A percentile compares a stretch with the other conserved stretches of the same genome.
These are phyloP conservation scores for Argentina anserina DNA, from an alignment of 306 rosid genomes.

Conservation along the genomic window DNA sequence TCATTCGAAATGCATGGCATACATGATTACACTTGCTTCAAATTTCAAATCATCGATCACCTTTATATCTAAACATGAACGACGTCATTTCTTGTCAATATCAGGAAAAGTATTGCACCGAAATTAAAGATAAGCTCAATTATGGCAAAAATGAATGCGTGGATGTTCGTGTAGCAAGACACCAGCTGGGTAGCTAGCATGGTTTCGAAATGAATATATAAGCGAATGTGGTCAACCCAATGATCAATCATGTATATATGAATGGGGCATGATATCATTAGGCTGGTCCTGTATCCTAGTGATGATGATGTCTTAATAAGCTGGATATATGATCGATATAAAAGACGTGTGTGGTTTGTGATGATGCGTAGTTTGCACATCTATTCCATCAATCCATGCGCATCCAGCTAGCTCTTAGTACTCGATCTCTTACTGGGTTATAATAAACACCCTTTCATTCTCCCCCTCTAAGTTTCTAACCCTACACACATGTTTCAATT, in stretches of 20 bases:
- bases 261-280: not conserved
- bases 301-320: slow-evolving; percentile 9
- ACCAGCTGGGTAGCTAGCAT: not conserved
- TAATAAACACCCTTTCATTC: not conserved
- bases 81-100: not conserved
- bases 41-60: not conserved
- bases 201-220: not conserved
- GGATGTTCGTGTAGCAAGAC: not conserved
- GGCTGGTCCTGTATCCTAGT: slow-evolving; percentile 17
- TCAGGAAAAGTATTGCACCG: not conserved
- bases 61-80: not conserved
- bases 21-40: not conserved
- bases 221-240: slow-evolving; percentile 21
- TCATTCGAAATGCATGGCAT: not conserved
- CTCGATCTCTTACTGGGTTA: not conserved
- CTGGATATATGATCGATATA: not conserved
- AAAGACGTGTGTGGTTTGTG: not conserved
- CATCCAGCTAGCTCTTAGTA: not conserved
- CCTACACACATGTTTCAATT: not conserved
- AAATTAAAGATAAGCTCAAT: not conserved
- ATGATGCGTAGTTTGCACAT: slow-evolving; percentile 4
- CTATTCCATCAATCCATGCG: not conserved
- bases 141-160: not conserved
- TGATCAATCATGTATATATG: not conserved
- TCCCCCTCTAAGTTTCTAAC: not conserved